phyloP scores from a whole-genome alignment of 176 grass and related monocot genomes.

The Otatea glauca region DNA sequence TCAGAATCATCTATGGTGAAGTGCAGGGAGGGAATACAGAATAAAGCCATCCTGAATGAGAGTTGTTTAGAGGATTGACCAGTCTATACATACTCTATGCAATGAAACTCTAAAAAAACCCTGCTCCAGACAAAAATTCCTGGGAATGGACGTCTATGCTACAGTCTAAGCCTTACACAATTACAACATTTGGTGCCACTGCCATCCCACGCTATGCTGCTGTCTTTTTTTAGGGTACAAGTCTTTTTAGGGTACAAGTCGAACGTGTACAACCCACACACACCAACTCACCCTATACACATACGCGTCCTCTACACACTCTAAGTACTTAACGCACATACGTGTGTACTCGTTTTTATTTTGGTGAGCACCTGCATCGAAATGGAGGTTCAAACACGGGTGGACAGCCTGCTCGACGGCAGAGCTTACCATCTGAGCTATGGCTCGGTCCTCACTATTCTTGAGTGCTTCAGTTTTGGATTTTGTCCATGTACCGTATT shows the following conservation, averaged over 20 bases:
- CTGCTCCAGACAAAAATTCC: constrained; percentile 31
- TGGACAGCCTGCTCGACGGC: no score
- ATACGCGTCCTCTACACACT: no score
- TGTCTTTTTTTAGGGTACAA: not conserved
- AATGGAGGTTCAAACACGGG: no score
- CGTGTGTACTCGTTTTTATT: no score
- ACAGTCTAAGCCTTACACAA: constrained; percentile 30
- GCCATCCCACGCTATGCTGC: constrained; percentile 19
- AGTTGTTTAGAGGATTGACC: constrained; percentile 42
- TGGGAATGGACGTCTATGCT: not conserved
- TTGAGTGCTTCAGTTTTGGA: constrained; percentile 35
- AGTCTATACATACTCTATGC: constrained; percentile 1
- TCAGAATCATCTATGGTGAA: constrained; percentile 49
- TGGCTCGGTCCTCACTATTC: not conserved
- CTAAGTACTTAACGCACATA: no score
- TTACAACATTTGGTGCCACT: constrained; percentile 50
- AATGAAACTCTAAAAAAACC: constrained; percentile 44
- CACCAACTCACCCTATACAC: no score
- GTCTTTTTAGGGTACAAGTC: no score
- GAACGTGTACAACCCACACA: no score
- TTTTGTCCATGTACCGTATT: constrained; percentile 1
- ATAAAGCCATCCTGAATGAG: constrained; percentile 47
- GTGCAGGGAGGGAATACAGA: constrained; percentile 39
- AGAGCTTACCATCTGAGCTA: no score
- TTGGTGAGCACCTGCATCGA: no score